phyloP scores from a whole-genome alignment of 441 rosid species.

The Croton laevigatus region DNA sequence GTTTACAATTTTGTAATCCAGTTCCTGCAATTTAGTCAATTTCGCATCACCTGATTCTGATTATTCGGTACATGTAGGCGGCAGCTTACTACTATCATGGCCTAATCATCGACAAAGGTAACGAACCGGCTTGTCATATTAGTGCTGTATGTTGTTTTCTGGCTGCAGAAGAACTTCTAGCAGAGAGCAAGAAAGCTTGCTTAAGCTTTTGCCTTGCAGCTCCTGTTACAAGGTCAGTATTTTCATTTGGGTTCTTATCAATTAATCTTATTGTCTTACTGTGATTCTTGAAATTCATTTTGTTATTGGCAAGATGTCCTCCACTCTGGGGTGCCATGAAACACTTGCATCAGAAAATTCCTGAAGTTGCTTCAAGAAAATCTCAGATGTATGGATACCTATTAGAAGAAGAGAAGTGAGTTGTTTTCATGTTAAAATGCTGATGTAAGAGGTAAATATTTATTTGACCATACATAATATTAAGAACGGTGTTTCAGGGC shows the following conservation, averaged over 20 bases:
- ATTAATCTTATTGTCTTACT: background rate
- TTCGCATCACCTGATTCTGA: background rate
- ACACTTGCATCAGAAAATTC: constrained; percentile 75
- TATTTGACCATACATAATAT: background rate
- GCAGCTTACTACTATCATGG: constrained; percentile 95
- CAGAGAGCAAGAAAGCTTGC: constrained; percentile 88
- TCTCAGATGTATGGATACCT: constrained; percentile 83
- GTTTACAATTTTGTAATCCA: constrained; percentile 27
- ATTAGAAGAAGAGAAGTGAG: constrained; percentile 88
- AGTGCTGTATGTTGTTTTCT: constrained; percentile 82
- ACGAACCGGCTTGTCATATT: constrained; percentile 58
- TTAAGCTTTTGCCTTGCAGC: constrained; percentile 67
- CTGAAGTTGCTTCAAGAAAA: constrained; percentile 77
- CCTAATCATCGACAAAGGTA: constrained; percentile 78
- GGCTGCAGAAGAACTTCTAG: constrained; percentile 68
- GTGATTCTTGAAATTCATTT: background rate
- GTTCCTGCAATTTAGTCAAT: background rate
- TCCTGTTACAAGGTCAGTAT: constrained; percentile 71
- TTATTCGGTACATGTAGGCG: constrained; percentile 44
- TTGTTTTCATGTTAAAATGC: background rate
- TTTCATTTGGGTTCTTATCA: background rate
- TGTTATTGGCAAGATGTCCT: constrained; percentile 48
- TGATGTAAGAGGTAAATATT: too few relatives aligned
- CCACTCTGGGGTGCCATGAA: constrained; percentile 87
- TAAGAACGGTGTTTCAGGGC: constrained; percentile 45